phyloP scores from a whole-genome alignment of 2,329 filamentous ascomycete species.

The Aspergillus aculeatinus region DNA sequence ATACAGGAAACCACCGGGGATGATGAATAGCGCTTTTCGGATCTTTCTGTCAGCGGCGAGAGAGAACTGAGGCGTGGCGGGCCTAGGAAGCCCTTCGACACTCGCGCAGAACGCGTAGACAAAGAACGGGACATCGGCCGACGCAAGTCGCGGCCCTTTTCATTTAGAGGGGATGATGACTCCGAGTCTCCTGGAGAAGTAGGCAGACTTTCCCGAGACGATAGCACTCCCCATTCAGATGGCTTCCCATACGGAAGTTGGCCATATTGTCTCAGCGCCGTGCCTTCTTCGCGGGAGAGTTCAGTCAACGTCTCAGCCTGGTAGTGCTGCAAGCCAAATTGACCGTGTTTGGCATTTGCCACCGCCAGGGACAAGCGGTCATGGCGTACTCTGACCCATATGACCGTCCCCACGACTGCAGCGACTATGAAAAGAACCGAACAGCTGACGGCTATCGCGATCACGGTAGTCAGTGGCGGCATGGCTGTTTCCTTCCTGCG shows the following conservation, averaged over 20 bases:
- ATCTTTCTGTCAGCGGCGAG: constrained; percentile 33
- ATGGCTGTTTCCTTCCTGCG: constrained; percentile 23
- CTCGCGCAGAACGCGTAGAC: constrained; percentile 29
- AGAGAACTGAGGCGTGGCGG: constrained; percentile 31
- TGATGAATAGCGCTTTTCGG: constrained; percentile 19
- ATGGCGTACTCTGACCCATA: constrained; percentile 38
- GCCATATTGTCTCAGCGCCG: constrained; percentile 32
- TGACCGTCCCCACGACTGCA: constrained; percentile 32
- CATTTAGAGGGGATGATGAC: constrained; percentile 21
- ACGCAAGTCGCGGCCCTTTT: constrained; percentile 34
- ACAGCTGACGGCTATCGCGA: constrained; percentile 37
- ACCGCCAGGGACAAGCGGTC: constrained; percentile 31
- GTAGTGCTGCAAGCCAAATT: constrained; percentile 22
- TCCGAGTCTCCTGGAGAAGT: constrained; percentile 23
- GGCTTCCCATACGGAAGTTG: constrained; percentile 37
- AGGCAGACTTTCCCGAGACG: constrained; percentile 33
- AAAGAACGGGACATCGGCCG: constrained; percentile 35
- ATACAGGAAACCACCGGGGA: constrained; percentile 19
- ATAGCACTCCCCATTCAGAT: constrained; percentile 36
- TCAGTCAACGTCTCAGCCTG: constrained; percentile 32
- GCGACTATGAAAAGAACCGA: constrained; percentile 35
- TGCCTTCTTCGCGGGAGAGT: constrained; percentile 34
- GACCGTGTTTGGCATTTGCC: constrained; percentile 24
- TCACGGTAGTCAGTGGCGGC: constrained; percentile 32
- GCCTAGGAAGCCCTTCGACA: constrained; percentile 29